A percentile compares a stretch with the other conserved stretches of the same genome.
phyloP scores from a whole-genome alignment of 345 rosid species.

The Cardiospermum halicacabum region DNA sequence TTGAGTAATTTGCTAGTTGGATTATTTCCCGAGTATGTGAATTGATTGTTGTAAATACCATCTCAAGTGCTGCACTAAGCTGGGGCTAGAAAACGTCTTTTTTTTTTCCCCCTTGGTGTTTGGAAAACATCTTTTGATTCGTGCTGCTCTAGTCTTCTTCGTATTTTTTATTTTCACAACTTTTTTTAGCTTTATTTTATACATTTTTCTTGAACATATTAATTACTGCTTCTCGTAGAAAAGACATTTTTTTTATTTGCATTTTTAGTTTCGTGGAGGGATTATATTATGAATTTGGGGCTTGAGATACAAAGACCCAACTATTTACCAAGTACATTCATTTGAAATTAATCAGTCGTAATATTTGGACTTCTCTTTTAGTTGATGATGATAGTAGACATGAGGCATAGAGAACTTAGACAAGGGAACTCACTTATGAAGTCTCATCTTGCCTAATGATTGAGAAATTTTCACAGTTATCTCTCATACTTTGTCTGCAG shows the following conservation, averaged over 20 bases:
- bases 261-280: background rate
- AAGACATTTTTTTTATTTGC: background rate
- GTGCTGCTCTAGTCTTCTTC: background rate
- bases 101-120: too few relatives aligned
- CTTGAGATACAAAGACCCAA: background rate
- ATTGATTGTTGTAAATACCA: background rate
- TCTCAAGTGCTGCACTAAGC: background rate
- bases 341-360: background rate
- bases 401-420: background rate
- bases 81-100: background rate
- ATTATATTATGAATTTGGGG: background rate
- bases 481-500: constrained; percentile 32
- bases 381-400: background rate
- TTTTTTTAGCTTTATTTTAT: background rate
- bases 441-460: background rate
- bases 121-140: too few relatives aligned
- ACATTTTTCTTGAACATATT: background rate
- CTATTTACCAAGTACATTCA: background rate
- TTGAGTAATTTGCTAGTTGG: background rate
- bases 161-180: background rate
- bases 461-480: background rate
- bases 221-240: background rate
- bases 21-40: background rate
- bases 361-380: background rate
- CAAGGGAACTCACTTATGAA: background rate